Conservation (phyloP, 192 early-diverging fungal species). For the Phlyctochytrium bullatum region DNA sequence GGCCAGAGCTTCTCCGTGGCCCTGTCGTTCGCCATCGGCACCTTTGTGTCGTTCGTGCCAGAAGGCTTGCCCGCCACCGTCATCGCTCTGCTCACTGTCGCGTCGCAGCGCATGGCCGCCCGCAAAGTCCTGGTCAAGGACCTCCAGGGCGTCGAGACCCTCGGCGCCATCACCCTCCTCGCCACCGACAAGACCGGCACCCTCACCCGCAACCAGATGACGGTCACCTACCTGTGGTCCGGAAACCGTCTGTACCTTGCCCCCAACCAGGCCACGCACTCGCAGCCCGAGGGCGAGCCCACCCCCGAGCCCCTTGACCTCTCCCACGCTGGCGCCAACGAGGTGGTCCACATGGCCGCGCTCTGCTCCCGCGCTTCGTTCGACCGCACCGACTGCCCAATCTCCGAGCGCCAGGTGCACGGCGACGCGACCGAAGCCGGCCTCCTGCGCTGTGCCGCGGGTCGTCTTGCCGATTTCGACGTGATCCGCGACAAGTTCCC, state of each 20-base stretch:
- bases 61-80: slow-evolving; percentile 58
- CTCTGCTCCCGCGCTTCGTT: slow-evolving; percentile 42
- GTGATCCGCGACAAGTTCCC: slow-evolving; percentile 58
- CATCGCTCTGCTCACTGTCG: slow-evolving; percentile 53
- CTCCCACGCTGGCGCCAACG: slow-evolving; percentile 56
- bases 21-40: slow-evolving; percentile 55
- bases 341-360: slow-evolving; percentile 71
- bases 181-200: slow-evolving; percentile 76
- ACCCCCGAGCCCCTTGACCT: too few relatives aligned
- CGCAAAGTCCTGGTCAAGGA: slow-evolving; percentile 62
- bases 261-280: too few relatives aligned
- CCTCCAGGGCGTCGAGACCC: slow-evolving; percentile 61
- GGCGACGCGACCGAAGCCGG: slow-evolving; percentile 90
- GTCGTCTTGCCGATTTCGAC: slow-evolving; percentile 71
- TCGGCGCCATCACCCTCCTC: slow-evolving; percentile 61
- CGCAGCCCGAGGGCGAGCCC: too few relatives aligned
- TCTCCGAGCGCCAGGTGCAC: slow-evolving; percentile 18
- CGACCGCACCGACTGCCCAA: slow-evolving; percentile 14
- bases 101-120: slow-evolving; percentile 50
- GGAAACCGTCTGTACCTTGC: too few relatives aligned
- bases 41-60: slow-evolving; percentile 58
- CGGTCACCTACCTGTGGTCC: slow-evolving; percentile 47
- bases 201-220: slow-evolving; percentile 62
- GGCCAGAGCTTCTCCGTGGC: slow-evolving; percentile 38
- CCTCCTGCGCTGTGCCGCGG: slow-evolving; percentile 70